These are phyloP conservation scores for Eucalyptus sp. DNA, from an alignment of 345 rosid genomes.

Conservation along the genomic window DNA sequence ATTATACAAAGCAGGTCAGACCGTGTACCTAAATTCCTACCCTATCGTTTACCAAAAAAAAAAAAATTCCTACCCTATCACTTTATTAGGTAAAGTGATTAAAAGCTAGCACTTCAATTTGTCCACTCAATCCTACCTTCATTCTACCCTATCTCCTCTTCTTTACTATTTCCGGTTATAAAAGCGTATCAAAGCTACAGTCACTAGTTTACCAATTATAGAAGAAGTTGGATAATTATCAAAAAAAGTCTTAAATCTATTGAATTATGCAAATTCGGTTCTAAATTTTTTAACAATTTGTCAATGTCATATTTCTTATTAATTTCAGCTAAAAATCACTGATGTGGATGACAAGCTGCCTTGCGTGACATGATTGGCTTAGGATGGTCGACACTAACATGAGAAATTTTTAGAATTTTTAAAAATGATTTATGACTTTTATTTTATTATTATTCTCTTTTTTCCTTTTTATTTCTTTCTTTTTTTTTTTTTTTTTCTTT, in stretches of 20 bases:
- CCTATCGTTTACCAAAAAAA: not conserved
- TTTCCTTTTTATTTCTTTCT: too few species aligned
- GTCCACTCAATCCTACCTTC: not conserved
- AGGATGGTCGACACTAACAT: not conserved
- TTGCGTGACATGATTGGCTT: rapidly evolving
- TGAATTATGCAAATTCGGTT: too few species aligned
- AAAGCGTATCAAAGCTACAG: not conserved
- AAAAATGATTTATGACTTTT: too few species aligned
- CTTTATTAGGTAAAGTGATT: not conserved
- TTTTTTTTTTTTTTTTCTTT: too few species aligned
- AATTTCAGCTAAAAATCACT: too few species aligned
- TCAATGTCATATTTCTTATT: rapidly evolving
- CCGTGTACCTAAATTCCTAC: not conserved
- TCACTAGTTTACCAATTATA: not conserved
- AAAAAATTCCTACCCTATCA: not conserved
- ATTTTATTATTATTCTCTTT: not conserved
- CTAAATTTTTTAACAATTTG: too few species aligned
- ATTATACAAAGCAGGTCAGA: not conserved
- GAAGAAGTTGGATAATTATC: not conserved
- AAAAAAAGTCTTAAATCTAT: not conserved
- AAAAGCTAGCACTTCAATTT: not conserved
- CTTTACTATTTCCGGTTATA: not conserved
- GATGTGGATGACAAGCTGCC: rapidly evolving
- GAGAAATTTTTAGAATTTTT: too few species aligned
- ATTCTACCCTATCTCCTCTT: not conserved